A percentile compares a stretch with the other conserved stretches of the same genome.
Evolutionary conservation across 371 early-diverging fungal species (phyloP).

Genomic region (Vittaforma corneae): DNA sequence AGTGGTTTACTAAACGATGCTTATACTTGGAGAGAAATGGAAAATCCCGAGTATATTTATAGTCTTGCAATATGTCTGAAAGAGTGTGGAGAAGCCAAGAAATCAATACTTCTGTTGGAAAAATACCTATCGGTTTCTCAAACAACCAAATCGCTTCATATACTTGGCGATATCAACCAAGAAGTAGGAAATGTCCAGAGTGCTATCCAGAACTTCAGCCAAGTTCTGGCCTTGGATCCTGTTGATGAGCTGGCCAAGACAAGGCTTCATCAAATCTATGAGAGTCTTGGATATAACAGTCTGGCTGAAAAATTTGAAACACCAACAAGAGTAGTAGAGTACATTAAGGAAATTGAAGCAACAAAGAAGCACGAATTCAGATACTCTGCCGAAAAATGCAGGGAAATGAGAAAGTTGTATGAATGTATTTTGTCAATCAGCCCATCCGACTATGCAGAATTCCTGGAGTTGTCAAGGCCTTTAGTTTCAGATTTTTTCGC

Average conservation of each 20-base stretch:
- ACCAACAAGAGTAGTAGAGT: slow-evolving; percentile 33
- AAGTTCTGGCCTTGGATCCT: slow-evolving; percentile 39
- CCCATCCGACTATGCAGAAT: neutral
- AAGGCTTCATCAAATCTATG: slow-evolving; percentile 52
- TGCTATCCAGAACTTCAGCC: slow-evolving; percentile 32
- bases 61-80: neutral
- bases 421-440: neutral
- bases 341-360: slow-evolving; percentile 35
- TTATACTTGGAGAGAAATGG: neutral
- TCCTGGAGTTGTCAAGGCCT: neutral
- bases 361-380: slow-evolving; percentile 13
- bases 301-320: slow-evolving; percentile 49
- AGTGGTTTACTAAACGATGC: slow-evolving; percentile 12
- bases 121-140: slow-evolving; percentile 19
- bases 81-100: slow-evolving; percentile 6
- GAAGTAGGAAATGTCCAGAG: slow-evolving; percentile 14
- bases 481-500: slow-evolving; percentile 42
- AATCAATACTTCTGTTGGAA: slow-evolving; percentile 8
- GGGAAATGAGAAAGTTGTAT: slow-evolving; percentile 22
- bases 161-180: slow-evolving; percentile 18
- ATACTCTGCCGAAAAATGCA: slow-evolving; percentile 35
- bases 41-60: neutral
- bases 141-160: slow-evolving; percentile 18
- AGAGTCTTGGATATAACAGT: slow-evolving; percentile 44
- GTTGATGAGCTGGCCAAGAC: slow-evolving; percentile 38